Evolutionary conservation across 192 early-diverging fungal species (phyloP), one percentile per base, ranked within the genome.

Genomic region (Helicostylum pulchrum): DNA sequence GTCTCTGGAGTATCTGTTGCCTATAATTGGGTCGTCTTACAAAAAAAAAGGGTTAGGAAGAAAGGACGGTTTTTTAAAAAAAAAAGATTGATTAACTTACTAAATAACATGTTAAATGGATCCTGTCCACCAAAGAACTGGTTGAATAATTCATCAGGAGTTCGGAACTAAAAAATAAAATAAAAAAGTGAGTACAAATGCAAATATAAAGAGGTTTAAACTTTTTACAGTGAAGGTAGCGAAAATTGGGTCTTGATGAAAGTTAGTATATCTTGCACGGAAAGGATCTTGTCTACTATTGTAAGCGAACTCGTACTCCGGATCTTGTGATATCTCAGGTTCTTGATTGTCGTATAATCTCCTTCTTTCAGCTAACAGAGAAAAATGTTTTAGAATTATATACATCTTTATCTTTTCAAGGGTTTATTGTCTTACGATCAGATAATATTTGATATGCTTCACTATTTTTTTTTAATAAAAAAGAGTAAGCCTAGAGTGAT

Each of bases 391-490:
- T 12, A 20, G 8, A 30, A 7, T 26, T 26, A 26, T 26, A 7
- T 32, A 56, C 53, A 42, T 7, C 43, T 44, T 30, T 14, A 5
- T 7, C 2, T 4, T 65, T 52, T 5, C 31, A 42, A 42, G 39
- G 30, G n/a, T 36, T 53, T 44, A 53, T 15, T 30, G 12, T 58
- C 66, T 20, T 72, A 76, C 75, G 32, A 44, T 76, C 75, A 20
- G 61, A 73, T 32, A 76, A 51, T 45, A 76, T 43, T 44, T 76
- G 71, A 57, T 76, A 76, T 17, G 75, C 71, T 50, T 76, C 65
- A n/a, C 66, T 58, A 50, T 53, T 34, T 17, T 8, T 54, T 17
- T 21, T 20, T 32, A 15, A 26, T 8, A 32, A 3, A 7, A 15
- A 32, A 17, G 31, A 44, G 42, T 23, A 14, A 39, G 36, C 26